Evolutionary conservation across 169 alveolate genomes (phyloP), one percentile per base, ranked within the genome.

Genomic region (Cryptosporidium felis): DNA sequence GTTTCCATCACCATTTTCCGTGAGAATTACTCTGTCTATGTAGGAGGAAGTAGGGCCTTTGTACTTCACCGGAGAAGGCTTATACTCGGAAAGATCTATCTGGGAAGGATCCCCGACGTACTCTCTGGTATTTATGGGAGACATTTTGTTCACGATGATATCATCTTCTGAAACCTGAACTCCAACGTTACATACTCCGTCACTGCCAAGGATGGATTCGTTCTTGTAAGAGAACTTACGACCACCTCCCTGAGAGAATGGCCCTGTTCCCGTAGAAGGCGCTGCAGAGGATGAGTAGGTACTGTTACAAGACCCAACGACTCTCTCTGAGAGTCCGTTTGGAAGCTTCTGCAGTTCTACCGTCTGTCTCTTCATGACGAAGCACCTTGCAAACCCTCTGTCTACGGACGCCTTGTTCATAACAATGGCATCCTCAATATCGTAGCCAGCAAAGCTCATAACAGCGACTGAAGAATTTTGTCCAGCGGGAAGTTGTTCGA

Each of bases 381-480:
- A 88, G 49, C 96, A 93, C 62, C 99, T 85, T 0, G 99, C 99
- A 89, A 98, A 98, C 5, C 99, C 99, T 56, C 99, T 93, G 91
- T 98, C 99, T 40, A 97, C 89, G 2, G 99, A 94, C 5, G 99
- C 97, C 62, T 95, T 95, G 91, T 98, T 98, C 94, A 98, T 88
- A 40, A 98, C 96, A 14, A 97, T 90, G 12, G 99, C 99, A 88
- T 98, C 99, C 92, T 99, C 99, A 42, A 98, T 98, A 92, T 99
- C 99, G 82, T 99, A 98, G 0, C 99, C 99, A 49, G 99, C 95
- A 94, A 94, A 98, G 90, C 99, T 95, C 99, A 99, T 97, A 34
- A 98, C 99, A 16, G 99, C 99, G 38, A 99, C 99, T 18, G 97
- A 93, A 1, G 99, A 99, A 90, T 98, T 98, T 82, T 97, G 99